Conservation (phyloP, 495 filamentous ascomycete species). For the Penicillium pancosmium region DNA sequence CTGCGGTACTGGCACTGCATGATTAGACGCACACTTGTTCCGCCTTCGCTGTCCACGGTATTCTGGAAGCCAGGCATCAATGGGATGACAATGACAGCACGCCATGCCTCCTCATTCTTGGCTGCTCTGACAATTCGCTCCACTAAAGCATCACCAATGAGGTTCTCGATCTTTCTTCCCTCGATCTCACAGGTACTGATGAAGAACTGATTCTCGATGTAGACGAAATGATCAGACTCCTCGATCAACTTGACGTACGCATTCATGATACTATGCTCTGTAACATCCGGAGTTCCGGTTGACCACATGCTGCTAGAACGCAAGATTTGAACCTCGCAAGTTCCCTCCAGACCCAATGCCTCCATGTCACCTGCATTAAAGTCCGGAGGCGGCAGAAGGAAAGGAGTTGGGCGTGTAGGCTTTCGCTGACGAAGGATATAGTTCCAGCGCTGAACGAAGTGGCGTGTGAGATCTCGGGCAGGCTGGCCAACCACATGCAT, state of each 20-base stretch:
- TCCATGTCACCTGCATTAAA: constrained; percentile 84
- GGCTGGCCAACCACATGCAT: constrained; percentile 99
- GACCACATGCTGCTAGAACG: constrained; percentile 92
- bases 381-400: constrained; percentile 91
- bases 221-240: constrained; percentile 94
- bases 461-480: constrained; percentile 88
- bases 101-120: constrained; percentile 86
- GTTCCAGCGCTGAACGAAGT: constrained; percentile 99
- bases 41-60: constrained; percentile 89
- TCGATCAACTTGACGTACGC: constrained; percentile 95
- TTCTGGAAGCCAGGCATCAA: constrained; percentile 99
- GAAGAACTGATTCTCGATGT: constrained; percentile 99
- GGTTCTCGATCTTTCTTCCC: constrained; percentile 84
- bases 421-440: constrained; percentile 93
- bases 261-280: constrained; percentile 92
- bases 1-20: constrained; percentile 98
- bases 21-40: constrained; percentile 90
- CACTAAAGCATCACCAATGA: constrained; percentile 93
- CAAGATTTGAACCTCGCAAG: constrained; percentile 94
- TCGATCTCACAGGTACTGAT: constrained; percentile 91
- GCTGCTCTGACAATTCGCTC: constrained; percentile 86
- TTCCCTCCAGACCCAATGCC: constrained; percentile 83
- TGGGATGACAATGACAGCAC: constrained; percentile 91
- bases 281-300: constrained; percentile 77
- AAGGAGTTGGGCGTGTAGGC: constrained; percentile 90